phyloP scores from a whole-genome alignment of 192 early-diverging fungal genomes.

The Spinellus fusiger region DNA sequence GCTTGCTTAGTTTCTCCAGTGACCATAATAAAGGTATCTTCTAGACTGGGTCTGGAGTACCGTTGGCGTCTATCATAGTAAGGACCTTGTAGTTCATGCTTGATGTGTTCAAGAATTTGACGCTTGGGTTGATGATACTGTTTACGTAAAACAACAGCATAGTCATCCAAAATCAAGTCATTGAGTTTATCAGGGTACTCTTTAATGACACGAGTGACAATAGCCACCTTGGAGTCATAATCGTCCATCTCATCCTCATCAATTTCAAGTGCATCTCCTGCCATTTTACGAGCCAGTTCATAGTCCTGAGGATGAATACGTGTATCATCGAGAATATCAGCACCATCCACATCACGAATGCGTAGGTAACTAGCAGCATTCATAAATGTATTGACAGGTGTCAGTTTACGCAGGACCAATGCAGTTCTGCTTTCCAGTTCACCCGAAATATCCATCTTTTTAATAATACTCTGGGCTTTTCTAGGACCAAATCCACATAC shows the following conservation, averaged over 20 bases:
- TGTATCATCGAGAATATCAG: slow-evolving; percentile 88
- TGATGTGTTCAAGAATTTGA: slow-evolving; percentile 78
- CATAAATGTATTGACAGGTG: slow-evolving; percentile 75
- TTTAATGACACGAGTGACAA: slow-evolving; percentile 76
- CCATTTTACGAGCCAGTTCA: slow-evolving; percentile 93
- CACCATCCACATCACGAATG: slow-evolving; percentile 56
- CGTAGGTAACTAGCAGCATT: slow-evolving; percentile 92
- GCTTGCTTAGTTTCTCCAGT: slow-evolving; percentile 76
- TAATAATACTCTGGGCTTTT: slow-evolving; percentile 77
- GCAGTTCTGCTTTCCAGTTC: slow-evolving; percentile 63
- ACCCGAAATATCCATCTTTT: slow-evolving; percentile 46
- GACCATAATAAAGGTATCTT: slow-evolving; percentile 76
- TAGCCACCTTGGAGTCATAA: slow-evolving; percentile 65
- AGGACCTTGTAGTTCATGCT: slow-evolving; percentile 80
- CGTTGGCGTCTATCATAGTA: slow-evolving; percentile 66
- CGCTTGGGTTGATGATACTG: slow-evolving; percentile 73
- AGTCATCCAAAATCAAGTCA: slow-evolving; percentile 84
- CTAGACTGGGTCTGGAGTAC: slow-evolving; percentile 49
- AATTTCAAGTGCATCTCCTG: slow-evolving; percentile 88
- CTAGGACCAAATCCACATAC: slow-evolving; percentile 91
- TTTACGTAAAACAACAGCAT: slow-evolving; percentile 76
- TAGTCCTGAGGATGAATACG: slow-evolving; percentile 96
- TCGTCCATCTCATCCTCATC: slow-evolving; percentile 70
- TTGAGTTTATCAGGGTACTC: slow-evolving; percentile 73
- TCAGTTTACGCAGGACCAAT: slow-evolving; percentile 59